These are phyloP conservation scores for Cercospora janseana DNA, from an alignment of 2,329 filamentous ascomycete species.

Conservation along the genomic window DNA sequence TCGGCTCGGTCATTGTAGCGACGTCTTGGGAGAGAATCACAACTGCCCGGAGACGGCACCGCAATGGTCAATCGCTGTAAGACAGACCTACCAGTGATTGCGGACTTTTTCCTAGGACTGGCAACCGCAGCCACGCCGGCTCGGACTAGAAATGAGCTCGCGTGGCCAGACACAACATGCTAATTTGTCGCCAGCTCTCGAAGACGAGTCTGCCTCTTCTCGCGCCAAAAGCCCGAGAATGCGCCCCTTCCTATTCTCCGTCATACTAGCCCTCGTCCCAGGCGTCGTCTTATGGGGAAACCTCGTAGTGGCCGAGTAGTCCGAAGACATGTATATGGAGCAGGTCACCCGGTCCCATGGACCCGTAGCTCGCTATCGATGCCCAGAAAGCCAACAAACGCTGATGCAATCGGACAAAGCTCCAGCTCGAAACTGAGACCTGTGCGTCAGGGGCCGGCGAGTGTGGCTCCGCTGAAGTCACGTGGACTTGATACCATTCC, in stretches of 20 bases:
- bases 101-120: not conserved
- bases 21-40: conserved; percentile 6
- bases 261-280: too few relatives aligned
- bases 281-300: too few relatives aligned
- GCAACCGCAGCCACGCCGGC: not conserved
- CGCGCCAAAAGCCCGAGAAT: not conserved
- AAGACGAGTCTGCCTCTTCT: not conserved
- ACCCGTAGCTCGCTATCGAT: not conserved
- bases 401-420: not conserved
- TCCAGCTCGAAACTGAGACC: too few relatives aligned
- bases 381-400: not conserved
- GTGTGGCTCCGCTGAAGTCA: too few relatives aligned
- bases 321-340: conserved; percentile 4
- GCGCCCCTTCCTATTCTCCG: too few relatives aligned
- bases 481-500: not conserved
- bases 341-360: not conserved
- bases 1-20: conserved; percentile 11
- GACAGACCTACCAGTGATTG: too few relatives aligned
- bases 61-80: too few relatives aligned
- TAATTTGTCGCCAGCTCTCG: not conserved
- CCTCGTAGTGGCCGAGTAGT: not conserved
- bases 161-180: not conserved
- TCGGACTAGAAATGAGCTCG: not conserved
- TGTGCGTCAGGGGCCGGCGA: too few relatives aligned
- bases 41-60: not conserved